Percentiles rank a stretch among this genome's conserved stretches.
phyloP scores from a whole-genome alignment of 139 green algal genomes.

The Auxenochlorella pyrenoidosa region DNA sequence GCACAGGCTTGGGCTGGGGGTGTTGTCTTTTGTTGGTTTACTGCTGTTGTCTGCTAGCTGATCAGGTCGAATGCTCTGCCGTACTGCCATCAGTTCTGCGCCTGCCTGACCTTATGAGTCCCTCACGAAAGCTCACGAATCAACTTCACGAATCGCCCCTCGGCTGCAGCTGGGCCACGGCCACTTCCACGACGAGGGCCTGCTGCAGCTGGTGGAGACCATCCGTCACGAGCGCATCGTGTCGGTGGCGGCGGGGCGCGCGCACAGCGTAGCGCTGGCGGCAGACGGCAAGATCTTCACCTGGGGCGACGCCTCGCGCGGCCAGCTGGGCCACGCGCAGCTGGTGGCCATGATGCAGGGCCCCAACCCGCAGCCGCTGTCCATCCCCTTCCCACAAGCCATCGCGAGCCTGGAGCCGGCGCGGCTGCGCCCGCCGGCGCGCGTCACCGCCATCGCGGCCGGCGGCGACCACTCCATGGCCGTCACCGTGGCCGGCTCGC shows the following conservation, averaged over 20 bases:
- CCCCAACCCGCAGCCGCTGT: slow-evolving; percentile 41
- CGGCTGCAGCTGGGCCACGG: slow-evolving; percentile 60
- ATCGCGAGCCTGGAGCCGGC: slow-evolving; percentile 67
- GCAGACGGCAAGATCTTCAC: slow-evolving; percentile 83
- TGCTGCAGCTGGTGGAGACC: slow-evolving; percentile 50
- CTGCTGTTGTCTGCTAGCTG: no score
- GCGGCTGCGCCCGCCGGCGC: slow-evolving; percentile 56
- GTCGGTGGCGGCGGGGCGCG: slow-evolving; percentile 66
- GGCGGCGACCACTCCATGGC: slow-evolving; percentile 78
- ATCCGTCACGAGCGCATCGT: slow-evolving; percentile 65
- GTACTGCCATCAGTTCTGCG: no score
- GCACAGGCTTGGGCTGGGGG: background rate
- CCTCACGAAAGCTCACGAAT: no score
- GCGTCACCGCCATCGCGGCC: slow-evolving; percentile 78
- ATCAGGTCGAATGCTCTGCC: no score
- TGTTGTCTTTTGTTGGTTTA: no score
- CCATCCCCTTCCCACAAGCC: slow-evolving; percentile 59
- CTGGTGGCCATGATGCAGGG: slow-evolving; percentile 38
- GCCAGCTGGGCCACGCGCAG: slow-evolving; percentile 78
- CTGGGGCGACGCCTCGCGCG: slow-evolving; percentile 71
- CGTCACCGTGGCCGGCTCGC: slow-evolving; percentile 72
- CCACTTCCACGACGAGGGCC: slow-evolving; percentile 62
- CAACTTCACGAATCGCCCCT: background rate
- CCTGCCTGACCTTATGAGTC: no score
- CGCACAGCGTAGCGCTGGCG: slow-evolving; percentile 80